These are phyloP conservation scores for Vinca major DNA, from an alignment of 305 asterid species.

Conservation along the genomic window DNA sequence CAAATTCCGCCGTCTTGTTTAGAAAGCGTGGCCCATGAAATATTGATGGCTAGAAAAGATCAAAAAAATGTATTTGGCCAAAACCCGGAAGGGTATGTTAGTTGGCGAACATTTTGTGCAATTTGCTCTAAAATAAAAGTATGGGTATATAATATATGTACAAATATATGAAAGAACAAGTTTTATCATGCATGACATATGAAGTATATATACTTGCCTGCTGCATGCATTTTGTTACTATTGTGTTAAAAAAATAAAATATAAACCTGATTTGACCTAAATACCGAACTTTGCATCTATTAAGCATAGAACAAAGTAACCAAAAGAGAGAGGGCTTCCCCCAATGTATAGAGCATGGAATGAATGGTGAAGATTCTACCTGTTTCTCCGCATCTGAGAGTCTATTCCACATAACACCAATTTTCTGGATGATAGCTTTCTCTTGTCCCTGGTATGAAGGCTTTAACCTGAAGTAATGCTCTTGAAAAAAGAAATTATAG, in stretches of 20 bases:
- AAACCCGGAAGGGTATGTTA: too few relatives aligned
- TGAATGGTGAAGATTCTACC: conserved; percentile 27
- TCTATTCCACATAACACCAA: conserved; percentile 70
- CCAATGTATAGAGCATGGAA: neutral
- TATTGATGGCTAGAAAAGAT: too few relatives aligned
- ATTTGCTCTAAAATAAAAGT: neutral
- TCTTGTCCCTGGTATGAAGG: conserved; percentile 79
- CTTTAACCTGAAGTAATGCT: conserved; percentile 67
- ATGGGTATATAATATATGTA: neutral
- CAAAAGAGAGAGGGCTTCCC: neutral
- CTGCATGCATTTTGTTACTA: neutral
- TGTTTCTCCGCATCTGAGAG: conserved; percentile 69
- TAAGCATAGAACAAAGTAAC: neutral
- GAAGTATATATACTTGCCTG: neutral
- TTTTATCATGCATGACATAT: neutral
- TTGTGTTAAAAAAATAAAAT: neutral
- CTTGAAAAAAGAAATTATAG: conserved; percentile 82
- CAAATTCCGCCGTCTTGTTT: too few relatives aligned
- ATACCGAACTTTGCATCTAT: neutral
- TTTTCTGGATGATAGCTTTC: conserved; percentile 68
- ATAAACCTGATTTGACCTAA: neutral
- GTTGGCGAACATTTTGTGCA: too few relatives aligned
- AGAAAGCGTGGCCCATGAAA: too few relatives aligned
- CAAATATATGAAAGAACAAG: neutral
- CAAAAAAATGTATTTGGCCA: too few relatives aligned